Evolutionary conservation across 2,329 filamentous ascomycete species (phyloP).

Genomic region (Sporothrix brasiliensis): DNA sequence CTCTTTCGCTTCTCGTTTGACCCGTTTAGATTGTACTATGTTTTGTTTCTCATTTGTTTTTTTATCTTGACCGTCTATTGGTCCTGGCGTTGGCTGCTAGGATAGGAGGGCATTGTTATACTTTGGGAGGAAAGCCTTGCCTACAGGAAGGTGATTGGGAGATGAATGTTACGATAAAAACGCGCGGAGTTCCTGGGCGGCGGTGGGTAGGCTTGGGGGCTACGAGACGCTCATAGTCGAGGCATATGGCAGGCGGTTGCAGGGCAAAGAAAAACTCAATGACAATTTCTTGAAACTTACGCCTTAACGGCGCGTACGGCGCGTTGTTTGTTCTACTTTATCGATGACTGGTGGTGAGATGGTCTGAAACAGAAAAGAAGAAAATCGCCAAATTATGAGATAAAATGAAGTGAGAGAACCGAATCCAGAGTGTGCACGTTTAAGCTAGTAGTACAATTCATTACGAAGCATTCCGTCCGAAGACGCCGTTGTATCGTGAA

Average conservation of each 20-base stretch:
- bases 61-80: not conserved
- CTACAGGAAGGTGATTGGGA: not conserved
- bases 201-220: not conserved
- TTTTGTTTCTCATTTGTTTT: not conserved
- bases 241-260: not conserved
- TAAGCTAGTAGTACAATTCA: conserved; percentile 12
- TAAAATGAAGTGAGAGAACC: not conserved
- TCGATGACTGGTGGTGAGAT: conserved; percentile 7
- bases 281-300: not conserved
- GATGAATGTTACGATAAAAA: conserved; percentile 4
- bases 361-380: not conserved
- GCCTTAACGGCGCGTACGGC: no score
- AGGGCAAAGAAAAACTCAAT: not conserved
- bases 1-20: not conserved
- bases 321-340: not conserved
- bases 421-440: no score
- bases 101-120: not conserved
- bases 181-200: not conserved
- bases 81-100: conserved; percentile 26
- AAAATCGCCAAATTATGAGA: not conserved
- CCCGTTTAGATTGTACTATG: conserved; percentile 16
- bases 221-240: not conserved
- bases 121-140: not conserved
- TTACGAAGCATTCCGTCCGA: conserved; percentile 2
- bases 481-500: conserved; percentile 11